These are phyloP conservation scores for Heritiera fomes DNA, from an alignment of 345 rosid species.

Conservation along the genomic window DNA sequence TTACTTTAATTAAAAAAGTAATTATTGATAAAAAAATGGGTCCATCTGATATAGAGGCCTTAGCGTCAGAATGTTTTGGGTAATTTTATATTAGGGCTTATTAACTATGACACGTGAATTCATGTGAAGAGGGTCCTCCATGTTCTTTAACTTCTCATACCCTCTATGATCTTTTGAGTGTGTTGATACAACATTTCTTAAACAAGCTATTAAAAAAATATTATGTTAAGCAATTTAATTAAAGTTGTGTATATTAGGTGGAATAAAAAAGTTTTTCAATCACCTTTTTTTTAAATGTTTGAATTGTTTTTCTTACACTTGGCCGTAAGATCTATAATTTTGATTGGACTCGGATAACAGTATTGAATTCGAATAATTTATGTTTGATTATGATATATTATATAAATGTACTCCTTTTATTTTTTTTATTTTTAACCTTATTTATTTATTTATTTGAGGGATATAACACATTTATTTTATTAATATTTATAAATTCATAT, in stretches of 20 bases:
- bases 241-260: conserved; percentile 7
- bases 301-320: neutral
- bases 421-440: neutral
- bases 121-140: conserved; percentile 55
- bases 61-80: conserved; percentile 28
- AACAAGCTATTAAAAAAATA: neutral
- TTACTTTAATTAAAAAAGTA: conserved; percentile 9
- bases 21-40: conserved; percentile 33
- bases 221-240: neutral
- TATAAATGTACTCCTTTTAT: neutral
- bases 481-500: neutral
- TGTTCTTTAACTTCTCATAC: conserved; percentile 23
- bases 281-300: neutral
- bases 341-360: neutral
- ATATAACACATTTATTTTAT: neutral
- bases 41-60: conserved; percentile 32
- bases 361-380: neutral
- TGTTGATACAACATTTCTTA: conserved; percentile 8
- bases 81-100: conserved; percentile 28
- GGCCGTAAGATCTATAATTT: neutral
- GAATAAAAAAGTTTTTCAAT: neutral
- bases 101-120: conserved; percentile 49
- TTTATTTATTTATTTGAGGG: too few relatives aligned
- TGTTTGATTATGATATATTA: neutral
- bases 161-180: conserved; percentile 24